Base-by-base conservation (phyloP, 805 yeast species). In the Candida pseudofarinosa region DNA sequence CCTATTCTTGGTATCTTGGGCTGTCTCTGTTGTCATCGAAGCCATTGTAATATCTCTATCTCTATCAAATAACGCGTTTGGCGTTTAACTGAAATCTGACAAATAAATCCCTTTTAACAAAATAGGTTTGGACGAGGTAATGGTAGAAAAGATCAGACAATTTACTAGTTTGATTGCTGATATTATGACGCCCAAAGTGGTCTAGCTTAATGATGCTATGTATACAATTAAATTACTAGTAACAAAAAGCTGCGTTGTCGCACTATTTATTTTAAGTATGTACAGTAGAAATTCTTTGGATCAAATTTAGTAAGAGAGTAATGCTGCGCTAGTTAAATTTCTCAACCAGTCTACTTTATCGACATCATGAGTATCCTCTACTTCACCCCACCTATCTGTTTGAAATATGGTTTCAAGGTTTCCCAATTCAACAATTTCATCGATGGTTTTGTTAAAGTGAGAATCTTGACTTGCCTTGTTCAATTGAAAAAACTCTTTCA, bases 301-400 rank as follows among this genome's bases (percentile, higher is more conserved):
- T 4, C 13, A 12, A 20, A 19, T 37, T 26, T 18, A 62, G 40
- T 61, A 62, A 43, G 68, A 60, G 36, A 69, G 58, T 20, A 70
- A 55, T 3, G 90, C 85, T 20, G 96, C 90, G 50, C 88, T 77
- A 30, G 91, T 81, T 37, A 93, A 74, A 55, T 82, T 81, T 63
- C 97, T 81, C 55, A 88, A 73, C 54, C 95, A 74, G 53, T 93
- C 97, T 33, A 83, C 95, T 62, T 85, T 83, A 55, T 88, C 95
- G n/a, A 93, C 97, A 61, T 93, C 99, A 59, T 93, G 99, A 2
- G 98, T 88, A 58, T 93, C 99, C 66, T 93, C 98, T 18, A 91
- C 98, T 63, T 91, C 97, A 26, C 99, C 99, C 99, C 99, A 93
- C 56, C 82, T 77, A 17, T 80, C 81, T 30, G 95, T 86, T 65